Conservation (phyloP, 139 green algal genomes). For the Chlamydomonas schloesseri region DNA sequence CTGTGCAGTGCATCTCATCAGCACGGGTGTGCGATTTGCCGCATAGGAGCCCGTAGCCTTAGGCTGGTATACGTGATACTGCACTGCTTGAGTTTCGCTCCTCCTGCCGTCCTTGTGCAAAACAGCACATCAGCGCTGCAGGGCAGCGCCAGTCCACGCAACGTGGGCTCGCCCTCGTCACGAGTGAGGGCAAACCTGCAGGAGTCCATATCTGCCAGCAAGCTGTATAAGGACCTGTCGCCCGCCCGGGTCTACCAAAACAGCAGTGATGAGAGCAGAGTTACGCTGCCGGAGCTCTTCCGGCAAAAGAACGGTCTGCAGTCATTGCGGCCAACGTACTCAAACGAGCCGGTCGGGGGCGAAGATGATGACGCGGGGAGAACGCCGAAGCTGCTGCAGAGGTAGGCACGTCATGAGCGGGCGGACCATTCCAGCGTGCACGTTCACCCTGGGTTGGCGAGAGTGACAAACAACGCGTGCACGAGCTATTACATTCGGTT, state of each 20-base stretch:
- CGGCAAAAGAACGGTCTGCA: conserved; percentile 28
- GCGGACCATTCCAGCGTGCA: no score
- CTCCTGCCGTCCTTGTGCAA: no score
- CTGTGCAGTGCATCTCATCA: no score
- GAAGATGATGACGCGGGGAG: conserved; percentile 19
- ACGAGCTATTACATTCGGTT: no score
- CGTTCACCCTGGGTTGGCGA: no score
- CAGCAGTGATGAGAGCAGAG: conserved; percentile 7
- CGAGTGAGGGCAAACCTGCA: conserved; percentile 24
- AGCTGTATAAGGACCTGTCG: conserved; percentile 36
- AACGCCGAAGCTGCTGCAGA: conserved; percentile 45
- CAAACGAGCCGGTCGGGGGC: background rate
- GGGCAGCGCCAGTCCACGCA: background rate
- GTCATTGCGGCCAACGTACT: conserved; percentile 35
- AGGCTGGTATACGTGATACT: no score
- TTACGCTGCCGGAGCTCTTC: conserved; percentile 48
- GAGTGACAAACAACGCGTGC: no score
- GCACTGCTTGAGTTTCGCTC: no score
- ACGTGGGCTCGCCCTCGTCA: conserved; percentile 11
- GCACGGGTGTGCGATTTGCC: no score
- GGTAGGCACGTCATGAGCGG: no score
- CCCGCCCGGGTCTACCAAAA: conserved; percentile 9
- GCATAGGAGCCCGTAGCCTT: no score
- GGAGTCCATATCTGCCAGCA: conserved; percentile 32
- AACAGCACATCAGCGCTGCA: conserved; percentile 5